Base-by-base conservation (phyloP, 768 basidiomycete genomes). In the Psilocybe cubensis region DNA sequence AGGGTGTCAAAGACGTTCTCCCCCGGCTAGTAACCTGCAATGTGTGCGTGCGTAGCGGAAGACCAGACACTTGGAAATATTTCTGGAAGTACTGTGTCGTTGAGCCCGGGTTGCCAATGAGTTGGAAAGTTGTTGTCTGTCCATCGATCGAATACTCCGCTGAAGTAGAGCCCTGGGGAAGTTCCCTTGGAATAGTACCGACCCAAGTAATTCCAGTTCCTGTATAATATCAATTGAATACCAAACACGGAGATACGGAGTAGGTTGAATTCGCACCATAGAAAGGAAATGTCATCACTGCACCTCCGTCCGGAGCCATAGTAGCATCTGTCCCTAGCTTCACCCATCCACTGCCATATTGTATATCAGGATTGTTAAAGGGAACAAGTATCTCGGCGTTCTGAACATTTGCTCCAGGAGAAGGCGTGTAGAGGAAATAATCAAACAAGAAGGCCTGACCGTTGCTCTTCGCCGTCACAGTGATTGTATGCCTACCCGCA, bases 71-170 rank as follows among this genome's bases (percentile, higher is more conserved):
- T 29, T 63, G 21, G 28, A 65, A 62, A n/a, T 49, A 38, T 23
- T 41, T 7, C 23, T 64, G 61, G 33, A 70, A 64, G 28, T 66
- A 72, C 21, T 60, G 44, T 0, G 70, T 64, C 5, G 44, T 35
- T 5, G 54, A 57, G 8, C 49, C 44, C 8, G 33, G 38, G 3
- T 54, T 18, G 9, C 65, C 68, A 1, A 31, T 31, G 21, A 71
- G 54, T 4, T 57, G 47, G 57, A 71, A 73, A 23, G 58, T 58
- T 7, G 55, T 54, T 1, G 66, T 49, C 9, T 58, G 62, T 10
- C 59, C 63, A 49, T 74, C 72, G 20, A 74, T 59, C 10, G 62
- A 55, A 45, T 68, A 74, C 12, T 61, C 60, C 3, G 64, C 69
- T 6, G 43, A 59, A 0, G 65, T 45, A 7, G 57, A 25, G 10